phyloP scores from a whole-genome alignment of 2,329 filamentous ascomycete species.

The Fusarium sp. region DNA sequence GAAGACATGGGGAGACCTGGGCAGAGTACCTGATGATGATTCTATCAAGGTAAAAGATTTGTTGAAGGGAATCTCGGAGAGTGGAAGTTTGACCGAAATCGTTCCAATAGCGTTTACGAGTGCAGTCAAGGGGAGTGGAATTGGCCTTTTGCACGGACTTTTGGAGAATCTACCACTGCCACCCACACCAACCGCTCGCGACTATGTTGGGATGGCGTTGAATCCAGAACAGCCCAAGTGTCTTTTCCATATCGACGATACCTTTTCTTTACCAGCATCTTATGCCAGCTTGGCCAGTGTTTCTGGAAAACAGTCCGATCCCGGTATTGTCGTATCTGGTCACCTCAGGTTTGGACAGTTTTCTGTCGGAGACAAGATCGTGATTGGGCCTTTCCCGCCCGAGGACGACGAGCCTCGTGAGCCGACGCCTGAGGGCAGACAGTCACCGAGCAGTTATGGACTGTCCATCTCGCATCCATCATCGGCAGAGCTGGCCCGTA shows the following conservation, averaged over 20 bases:
- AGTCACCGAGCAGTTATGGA: conserved; percentile 61
- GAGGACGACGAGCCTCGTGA: conserved; percentile 62
- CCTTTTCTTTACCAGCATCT: conserved; percentile 79
- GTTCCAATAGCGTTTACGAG: conserved; percentile 92
- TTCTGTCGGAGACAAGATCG: conserved; percentile 80
- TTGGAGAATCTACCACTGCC: conserved; percentile 81
- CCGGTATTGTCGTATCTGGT: conserved; percentile 83
- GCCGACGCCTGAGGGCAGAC: conserved; percentile 59
- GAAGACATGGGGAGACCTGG: conserved; percentile 63
- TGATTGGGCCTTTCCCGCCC: conserved; percentile 81
- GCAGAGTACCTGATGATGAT: conserved; percentile 68
- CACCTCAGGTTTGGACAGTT: conserved; percentile 83
- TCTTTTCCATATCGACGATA: conserved; percentile 91
- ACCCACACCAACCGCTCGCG: conserved; percentile 62
- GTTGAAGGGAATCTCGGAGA: conserved; percentile 62
- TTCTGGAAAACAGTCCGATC: conserved; percentile 50
- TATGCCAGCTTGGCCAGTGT: conserved; percentile 53
- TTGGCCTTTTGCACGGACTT: conserved; percentile 84
- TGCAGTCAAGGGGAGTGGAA: conserved; percentile 84
- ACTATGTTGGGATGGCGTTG: conserved; percentile 66
- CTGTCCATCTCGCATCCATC: conserved; percentile 66
- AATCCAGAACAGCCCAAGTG: conserved; percentile 71
- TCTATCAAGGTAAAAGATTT: conserved; percentile 68
- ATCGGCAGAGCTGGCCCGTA: conserved; percentile 64
- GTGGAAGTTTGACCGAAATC: conserved; percentile 59